These are phyloP conservation scores for Tetrahymena thermophila DNA, from an alignment of 73 alveolate genomes.

Conservation along the genomic window DNA sequence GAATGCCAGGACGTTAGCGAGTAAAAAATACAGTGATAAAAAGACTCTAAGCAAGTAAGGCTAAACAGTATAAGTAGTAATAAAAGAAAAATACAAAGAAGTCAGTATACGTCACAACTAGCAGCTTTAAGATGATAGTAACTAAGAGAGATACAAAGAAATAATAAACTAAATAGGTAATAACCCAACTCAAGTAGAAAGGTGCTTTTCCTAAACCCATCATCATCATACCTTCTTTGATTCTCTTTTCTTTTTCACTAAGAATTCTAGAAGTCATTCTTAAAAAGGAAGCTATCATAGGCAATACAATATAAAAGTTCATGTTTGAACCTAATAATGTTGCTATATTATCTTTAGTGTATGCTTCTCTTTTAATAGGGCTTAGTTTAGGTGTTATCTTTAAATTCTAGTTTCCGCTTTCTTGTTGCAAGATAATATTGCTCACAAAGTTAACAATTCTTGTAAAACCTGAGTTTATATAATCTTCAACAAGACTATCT, in stretches of 20 bases:
- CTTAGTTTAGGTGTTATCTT: background rate
- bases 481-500: background rate
- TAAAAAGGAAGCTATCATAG: conserved; percentile 68
- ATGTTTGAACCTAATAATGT: background rate
- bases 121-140: conserved; percentile 13
- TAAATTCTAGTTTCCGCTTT: background rate
- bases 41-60: conserved; percentile 48
- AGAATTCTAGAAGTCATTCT: conserved; percentile 56
- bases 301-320: conserved; percentile 17
- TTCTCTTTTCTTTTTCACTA: conserved; percentile 64
- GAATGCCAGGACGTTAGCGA: conserved; percentile 14
- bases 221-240: conserved; percentile 57
- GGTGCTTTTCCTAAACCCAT: conserved; percentile 56
- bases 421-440: background rate
- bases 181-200: conserved; percentile 58
- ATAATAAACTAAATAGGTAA: conserved; percentile 28
- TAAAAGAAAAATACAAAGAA: conserved; percentile 6
- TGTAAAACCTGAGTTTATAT: background rate
- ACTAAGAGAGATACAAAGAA: conserved; percentile 35
- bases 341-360: background rate
- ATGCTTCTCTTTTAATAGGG: background rate
- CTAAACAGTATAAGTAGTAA: conserved; percentile 21
- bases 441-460: background rate
- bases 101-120: conserved; percentile 10
- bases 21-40: conserved; percentile 33